A percentile compares a stretch with the other conserved stretches of the same genome.
Evolutionary conservation across 805 yeast genomes (phyloP).

Genomic region (Yamadazyma akitaensis): DNA sequence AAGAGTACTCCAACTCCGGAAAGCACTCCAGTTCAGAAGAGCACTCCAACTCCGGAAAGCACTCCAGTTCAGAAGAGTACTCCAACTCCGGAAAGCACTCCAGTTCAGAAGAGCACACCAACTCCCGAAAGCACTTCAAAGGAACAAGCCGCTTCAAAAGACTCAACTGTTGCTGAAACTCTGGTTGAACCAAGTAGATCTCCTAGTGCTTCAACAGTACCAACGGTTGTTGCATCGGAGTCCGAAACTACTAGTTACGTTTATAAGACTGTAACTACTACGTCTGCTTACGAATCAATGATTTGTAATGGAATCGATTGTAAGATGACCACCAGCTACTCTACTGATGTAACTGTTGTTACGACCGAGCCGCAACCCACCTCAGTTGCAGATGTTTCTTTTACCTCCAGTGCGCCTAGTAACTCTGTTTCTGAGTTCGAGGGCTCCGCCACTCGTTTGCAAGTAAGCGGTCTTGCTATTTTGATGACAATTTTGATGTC

Average conservation of each 20-base stretch:
- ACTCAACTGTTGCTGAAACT: neutral
- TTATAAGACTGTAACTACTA: slow-evolving; percentile 12
- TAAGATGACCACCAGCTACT: slow-evolving; percentile 16
- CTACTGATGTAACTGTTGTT: slow-evolving; percentile 22
- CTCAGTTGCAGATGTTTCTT: slow-evolving; percentile 7
- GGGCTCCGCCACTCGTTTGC: slow-evolving; percentile 8
- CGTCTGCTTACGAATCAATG: slow-evolving; percentile 3
- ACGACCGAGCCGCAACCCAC: neutral
- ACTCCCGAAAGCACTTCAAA: too few relatives aligned
- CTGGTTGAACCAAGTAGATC: neutral
- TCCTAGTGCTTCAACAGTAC: neutral
- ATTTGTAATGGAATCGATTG: slow-evolving; percentile 24
- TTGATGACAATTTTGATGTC: slow-evolving; percentile 4
- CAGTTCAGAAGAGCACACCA: neutral
- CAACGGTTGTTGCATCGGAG: slow-evolving; percentile 1
- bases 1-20: slow-evolving; percentile 1
- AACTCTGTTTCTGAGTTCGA: slow-evolving; percentile 8
- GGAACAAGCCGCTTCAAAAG: neutral
- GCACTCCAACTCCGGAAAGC: neutral
- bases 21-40: neutral
- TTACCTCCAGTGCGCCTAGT: slow-evolving; percentile 5
- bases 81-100: neutral
- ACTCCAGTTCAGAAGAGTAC: too few relatives aligned
- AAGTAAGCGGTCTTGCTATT: neutral
- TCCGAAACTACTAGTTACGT: slow-evolving; percentile 4